Percentiles rank a stretch among this genome's conserved stretches.
Conservation (phyloP, 2,329 filamentous ascomycete species). For the Fusarium fracticaudum region DNA sequence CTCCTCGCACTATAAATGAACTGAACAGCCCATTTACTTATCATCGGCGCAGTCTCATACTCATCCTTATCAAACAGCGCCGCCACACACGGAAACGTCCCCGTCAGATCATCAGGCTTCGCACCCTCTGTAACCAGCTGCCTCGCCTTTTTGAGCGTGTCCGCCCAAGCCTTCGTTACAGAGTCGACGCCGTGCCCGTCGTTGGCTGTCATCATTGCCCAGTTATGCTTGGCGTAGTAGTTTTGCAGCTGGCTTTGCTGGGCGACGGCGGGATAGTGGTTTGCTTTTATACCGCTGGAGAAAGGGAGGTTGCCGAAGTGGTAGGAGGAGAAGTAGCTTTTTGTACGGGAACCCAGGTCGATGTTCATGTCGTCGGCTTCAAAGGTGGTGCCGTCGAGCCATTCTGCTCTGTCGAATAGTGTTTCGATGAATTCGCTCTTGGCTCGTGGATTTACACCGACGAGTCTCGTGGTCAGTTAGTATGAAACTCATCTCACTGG, state of each 20-base stretch:
- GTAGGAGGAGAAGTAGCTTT: slow-evolving; percentile 6
- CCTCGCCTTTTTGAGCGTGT: slow-evolving; percentile 12
- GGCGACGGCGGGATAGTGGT: slow-evolving; percentile 17
- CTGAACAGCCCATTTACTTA: slow-evolving; percentile 28
- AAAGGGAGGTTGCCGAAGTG: slow-evolving; percentile 27
- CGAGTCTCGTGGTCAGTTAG: not conserved
- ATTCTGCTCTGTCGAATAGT: slow-evolving; percentile 8
- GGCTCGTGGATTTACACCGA: not conserved
- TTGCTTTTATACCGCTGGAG: slow-evolving; percentile 25
- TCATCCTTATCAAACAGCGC: slow-evolving; percentile 18
- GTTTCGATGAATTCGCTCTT: slow-evolving; percentile 17
- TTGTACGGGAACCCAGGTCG: not conserved
- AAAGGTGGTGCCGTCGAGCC: not conserved
- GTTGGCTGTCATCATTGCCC: slow-evolving; percentile 27
- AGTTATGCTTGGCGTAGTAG: slow-evolving; percentile 20
- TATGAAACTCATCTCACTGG: not conserved
- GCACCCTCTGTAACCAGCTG: slow-evolving; percentile 6
- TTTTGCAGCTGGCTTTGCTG: slow-evolving; percentile 10
- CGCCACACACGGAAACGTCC: slow-evolving; percentile 11
- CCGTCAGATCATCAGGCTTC: slow-evolving; percentile 5
- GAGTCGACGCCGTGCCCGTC: slow-evolving; percentile 11
- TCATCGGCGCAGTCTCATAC: slow-evolving; percentile 17
- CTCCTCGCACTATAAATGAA: slow-evolving; percentile 19
- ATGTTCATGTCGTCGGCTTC: not conserved
- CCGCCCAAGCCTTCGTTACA: slow-evolving; percentile 19